These are phyloP conservation scores for Pseudogymnoascus sp. DNA, from an alignment of 2,329 filamentous ascomycete genomes.

Conservation along the genomic window DNA sequence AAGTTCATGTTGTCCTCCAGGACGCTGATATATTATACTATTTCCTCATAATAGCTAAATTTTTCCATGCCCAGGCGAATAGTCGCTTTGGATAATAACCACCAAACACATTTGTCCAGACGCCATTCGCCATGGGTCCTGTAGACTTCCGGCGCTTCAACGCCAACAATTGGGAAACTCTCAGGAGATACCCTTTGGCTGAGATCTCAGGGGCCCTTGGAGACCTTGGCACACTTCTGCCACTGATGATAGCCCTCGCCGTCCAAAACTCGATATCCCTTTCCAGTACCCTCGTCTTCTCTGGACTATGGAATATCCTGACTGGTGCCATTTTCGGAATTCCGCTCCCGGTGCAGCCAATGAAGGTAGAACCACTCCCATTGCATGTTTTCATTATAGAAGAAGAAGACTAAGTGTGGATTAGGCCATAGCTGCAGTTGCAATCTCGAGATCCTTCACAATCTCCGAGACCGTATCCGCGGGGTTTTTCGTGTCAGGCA, in stretches of 20 bases:
- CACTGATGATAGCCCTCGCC: constrained; percentile 79
- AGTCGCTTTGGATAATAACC: background rate
- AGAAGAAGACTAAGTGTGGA: constrained; percentile 33
- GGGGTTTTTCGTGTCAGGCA: constrained; percentile 67
- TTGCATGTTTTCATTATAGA: background rate
- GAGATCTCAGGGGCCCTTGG: constrained; percentile 87
- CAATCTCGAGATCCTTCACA: constrained; percentile 62
- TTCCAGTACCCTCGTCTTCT: constrained; percentile 77
- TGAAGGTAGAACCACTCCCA: constrained; percentile 43
- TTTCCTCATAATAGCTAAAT: background rate
- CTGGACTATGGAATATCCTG: constrained; percentile 75
- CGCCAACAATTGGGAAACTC: constrained; percentile 46
- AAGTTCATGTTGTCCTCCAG: background rate
- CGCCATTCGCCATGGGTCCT: constrained; percentile 16
- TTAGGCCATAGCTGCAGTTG: constrained; percentile 78
- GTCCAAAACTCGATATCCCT: constrained; percentile 72
- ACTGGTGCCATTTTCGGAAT: constrained; percentile 81
- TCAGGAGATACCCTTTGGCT: constrained; percentile 49
- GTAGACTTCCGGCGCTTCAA: constrained; percentile 21
- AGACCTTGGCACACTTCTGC: constrained; percentile 82
- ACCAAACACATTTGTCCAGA: background rate
- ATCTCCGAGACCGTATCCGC: constrained; percentile 70
- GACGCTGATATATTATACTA: background rate
- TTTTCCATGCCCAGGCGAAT: background rate
- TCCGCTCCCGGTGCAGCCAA: constrained; percentile 85